Evolutionary conservation across 441 rosid genomes (phyloP).

Genomic region (Breynia disticha): DNA sequence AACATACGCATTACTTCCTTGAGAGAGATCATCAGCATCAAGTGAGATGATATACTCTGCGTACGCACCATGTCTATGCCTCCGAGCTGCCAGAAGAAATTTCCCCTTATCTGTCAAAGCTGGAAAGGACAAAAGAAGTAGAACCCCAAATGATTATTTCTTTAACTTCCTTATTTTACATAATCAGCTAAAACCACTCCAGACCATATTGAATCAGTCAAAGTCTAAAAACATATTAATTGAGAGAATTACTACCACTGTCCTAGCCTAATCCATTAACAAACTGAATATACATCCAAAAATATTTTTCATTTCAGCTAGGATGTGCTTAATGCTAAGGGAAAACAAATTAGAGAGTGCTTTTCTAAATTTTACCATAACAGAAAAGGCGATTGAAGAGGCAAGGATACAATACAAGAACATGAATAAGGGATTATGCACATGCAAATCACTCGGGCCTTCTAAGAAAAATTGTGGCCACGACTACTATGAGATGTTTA

Average conservation of each 20-base stretch:
- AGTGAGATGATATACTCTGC: constrained; percentile 80
- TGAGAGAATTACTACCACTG: too few species aligned
- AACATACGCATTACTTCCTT: constrained; percentile 85
- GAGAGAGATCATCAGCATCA: constrained; percentile 71
- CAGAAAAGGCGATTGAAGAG: neutral
- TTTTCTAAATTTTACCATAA: too few species aligned
- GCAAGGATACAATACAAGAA: neutral
- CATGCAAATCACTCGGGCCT: neutral
- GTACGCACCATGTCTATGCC: constrained; percentile 70
- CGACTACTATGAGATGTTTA: too few species aligned
- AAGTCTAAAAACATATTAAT: too few species aligned
- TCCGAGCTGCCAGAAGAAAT: constrained; percentile 87
- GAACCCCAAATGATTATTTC: neutral
- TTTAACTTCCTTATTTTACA: neutral
- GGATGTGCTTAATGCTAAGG: neutral
- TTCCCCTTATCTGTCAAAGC: constrained; percentile 74
- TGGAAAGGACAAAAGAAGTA: constrained; percentile 17
- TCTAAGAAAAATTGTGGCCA: neutral
- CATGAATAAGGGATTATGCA: neutral
- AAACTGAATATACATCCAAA: neutral
- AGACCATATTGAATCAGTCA: too few species aligned
- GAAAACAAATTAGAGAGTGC: neutral
- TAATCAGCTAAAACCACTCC: neutral
- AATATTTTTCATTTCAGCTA: neutral
- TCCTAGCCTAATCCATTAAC: neutral